These are phyloP conservation scores for Arthrobotrys pseudoclavata DNA, from an alignment of 2,329 filamentous ascomycete genomes.

Conservation along the genomic window DNA sequence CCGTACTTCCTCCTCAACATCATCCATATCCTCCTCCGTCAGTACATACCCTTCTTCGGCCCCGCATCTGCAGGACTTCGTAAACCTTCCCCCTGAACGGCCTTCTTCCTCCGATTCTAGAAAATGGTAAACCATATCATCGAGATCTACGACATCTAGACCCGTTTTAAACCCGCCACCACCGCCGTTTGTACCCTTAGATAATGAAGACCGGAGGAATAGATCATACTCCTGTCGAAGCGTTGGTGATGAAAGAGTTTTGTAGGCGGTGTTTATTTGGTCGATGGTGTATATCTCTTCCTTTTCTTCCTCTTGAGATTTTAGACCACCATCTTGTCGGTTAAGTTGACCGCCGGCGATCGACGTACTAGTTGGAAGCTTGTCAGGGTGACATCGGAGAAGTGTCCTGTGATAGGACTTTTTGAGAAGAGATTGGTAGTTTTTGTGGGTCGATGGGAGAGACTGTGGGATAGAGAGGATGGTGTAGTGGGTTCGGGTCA, in stretches of 20 bases:
- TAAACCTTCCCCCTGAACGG: conserved; percentile 68
- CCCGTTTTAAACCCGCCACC: conserved; percentile 70
- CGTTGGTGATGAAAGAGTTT: conserved; percentile 70
- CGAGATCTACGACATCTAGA: conserved; percentile 75
- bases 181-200: conserved; percentile 27
- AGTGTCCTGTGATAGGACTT: conserved; percentile 76
- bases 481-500: conserved; percentile 72
- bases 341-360: conserved; percentile 37
- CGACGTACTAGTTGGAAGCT: conserved; percentile 63
- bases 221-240: conserved; percentile 72
- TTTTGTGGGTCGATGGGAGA: conserved; percentile 67
- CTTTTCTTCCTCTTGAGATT: conserved; percentile 9
- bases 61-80: conserved; percentile 74
- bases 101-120: conserved; percentile 65
- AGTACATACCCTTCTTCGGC: conserved; percentile 74
- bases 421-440: conserved; percentile 69
- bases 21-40: conserved; percentile 73
- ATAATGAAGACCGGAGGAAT: conserved; percentile 64
- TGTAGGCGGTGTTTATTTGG: conserved; percentile 75
- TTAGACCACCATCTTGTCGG: conserved; percentile 28
- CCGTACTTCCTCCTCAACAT: conserved; percentile 69
- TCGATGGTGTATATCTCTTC: conserved; percentile 71
- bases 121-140: conserved; percentile 73
- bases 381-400: conserved; percentile 77
- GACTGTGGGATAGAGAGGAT: conserved; percentile 73